These are phyloP conservation scores for Melaleuca alternifolia DNA, from an alignment of 345 rosid species.

Conservation along the genomic window DNA sequence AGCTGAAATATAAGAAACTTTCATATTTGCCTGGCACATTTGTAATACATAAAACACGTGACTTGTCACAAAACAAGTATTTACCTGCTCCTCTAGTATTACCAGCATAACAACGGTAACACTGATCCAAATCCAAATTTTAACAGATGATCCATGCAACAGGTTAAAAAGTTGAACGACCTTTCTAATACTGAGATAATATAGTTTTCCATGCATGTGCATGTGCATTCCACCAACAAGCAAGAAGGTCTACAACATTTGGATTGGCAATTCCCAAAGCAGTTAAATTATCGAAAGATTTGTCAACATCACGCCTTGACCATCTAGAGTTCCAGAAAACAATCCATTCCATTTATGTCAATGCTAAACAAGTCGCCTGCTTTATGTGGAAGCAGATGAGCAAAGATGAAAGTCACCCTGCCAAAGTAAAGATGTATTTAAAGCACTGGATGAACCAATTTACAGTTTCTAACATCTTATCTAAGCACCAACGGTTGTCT, in stretches of 20 bases:
- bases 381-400: neutral
- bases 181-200: neutral
- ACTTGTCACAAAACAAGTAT: neutral
- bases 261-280: neutral
- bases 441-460: neutral
- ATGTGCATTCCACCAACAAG: neutral
- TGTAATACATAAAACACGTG: neutral
- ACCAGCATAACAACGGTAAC: neutral
- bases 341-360: neutral
- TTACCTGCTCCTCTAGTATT: neutral
- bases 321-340: neutral
- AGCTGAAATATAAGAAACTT: neutral
- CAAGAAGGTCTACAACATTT: neutral
- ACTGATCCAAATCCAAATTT: neutral
- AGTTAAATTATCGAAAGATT: neutral
- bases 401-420: neutral
- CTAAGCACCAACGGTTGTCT: neutral
- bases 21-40: neutral
- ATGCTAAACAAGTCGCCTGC: neutral
- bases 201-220: neutral
- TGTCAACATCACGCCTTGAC: neutral
- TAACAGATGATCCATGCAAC: neutral
- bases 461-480: neutral
- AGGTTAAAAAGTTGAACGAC: neutral
- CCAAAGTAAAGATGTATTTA: neutral